Conservation (phyloP, 2,329 filamentous ascomycete species). For the Beauveria asiatica region DNA sequence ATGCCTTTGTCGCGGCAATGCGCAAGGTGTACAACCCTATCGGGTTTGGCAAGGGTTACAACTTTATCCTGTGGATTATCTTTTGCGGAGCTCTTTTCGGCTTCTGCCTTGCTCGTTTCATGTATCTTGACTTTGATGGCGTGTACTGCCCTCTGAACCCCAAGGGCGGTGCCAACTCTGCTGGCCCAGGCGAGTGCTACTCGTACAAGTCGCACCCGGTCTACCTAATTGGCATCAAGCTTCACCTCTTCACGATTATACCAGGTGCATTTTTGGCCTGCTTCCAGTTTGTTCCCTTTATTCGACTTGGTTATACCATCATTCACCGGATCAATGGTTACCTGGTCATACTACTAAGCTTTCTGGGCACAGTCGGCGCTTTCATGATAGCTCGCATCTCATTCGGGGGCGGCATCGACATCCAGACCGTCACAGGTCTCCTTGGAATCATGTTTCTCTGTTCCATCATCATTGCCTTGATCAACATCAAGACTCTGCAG, state of each 20-base stretch:
- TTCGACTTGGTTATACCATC: constrained; percentile 37
- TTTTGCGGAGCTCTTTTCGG: constrained; percentile 33
- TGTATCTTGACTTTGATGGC: constrained; percentile 38
- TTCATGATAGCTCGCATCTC: constrained; percentile 37
- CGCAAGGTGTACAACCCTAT: constrained; percentile 16
- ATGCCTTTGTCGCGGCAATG: constrained; percentile 10
- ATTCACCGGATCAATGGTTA: constrained; percentile 54
- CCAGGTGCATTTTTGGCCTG: constrained; percentile 33
- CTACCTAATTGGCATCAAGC: constrained; percentile 31
- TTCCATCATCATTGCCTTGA: constrained; percentile 36
- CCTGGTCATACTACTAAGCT: constrained; percentile 36
- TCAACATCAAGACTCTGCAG: constrained; percentile 49
- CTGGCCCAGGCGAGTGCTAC: constrained; percentile 31
- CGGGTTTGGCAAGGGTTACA: constrained; percentile 17
- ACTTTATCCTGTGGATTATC: constrained; percentile 20
- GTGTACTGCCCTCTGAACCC: constrained; percentile 18
- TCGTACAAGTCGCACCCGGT: constrained; percentile 20
- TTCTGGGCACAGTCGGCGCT: constrained; percentile 36
- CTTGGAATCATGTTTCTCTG: constrained; percentile 35
- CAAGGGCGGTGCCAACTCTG: not conserved
- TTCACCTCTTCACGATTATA: constrained; percentile 35
- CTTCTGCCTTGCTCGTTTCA: constrained; percentile 38
- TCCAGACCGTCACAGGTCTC: constrained; percentile 33
- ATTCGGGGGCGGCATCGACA: constrained; percentile 41
- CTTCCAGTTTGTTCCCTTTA: constrained; percentile 38